These are phyloP conservation scores for Lactarius trivialis DNA, from an alignment of 768 basidiomycete genomes.

Conservation along the genomic window DNA sequence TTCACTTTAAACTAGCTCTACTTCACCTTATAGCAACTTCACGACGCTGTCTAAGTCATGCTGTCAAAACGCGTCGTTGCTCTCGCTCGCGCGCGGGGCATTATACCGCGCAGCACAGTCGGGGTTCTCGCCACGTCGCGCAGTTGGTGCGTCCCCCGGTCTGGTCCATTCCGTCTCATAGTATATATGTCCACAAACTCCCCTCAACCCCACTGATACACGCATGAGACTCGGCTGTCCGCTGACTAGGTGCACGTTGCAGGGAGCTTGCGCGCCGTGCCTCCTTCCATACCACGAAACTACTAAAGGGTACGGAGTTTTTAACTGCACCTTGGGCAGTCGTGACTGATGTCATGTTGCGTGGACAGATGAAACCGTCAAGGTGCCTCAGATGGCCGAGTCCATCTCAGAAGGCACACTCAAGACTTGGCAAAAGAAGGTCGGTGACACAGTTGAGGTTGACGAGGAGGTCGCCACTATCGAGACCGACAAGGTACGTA, in stretches of 20 bases:
- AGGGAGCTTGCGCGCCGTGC: slow-evolving; percentile 49
- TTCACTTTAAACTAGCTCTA: neutral
- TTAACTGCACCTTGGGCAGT: neutral
- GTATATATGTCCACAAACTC: neutral
- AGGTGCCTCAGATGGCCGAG: slow-evolving; percentile 97
- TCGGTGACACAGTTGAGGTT: slow-evolving; percentile 81
- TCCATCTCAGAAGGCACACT: slow-evolving; percentile 97
- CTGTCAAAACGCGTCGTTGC: slow-evolving; percentile 24
- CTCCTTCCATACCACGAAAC: slow-evolving; percentile 63
- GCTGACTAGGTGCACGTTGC: slow-evolving; percentile 11
- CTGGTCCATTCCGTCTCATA: neutral
- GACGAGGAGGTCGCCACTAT: slow-evolving; percentile 98
- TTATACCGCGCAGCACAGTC: slow-evolving; percentile 15
- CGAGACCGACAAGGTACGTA: slow-evolving; percentile 92
- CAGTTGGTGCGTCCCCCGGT: slow-evolving; percentile 20
- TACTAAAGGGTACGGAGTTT: slow-evolving; percentile 53
- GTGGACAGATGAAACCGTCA: slow-evolving; percentile 72
- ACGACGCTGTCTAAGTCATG: slow-evolving; percentile 11
- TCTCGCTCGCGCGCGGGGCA: slow-evolving; percentile 18
- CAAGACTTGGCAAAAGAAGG: slow-evolving; percentile 89
- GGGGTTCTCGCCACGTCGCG: slow-evolving; percentile 19
- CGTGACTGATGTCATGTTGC: slow-evolving; percentile 5
- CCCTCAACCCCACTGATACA: slow-evolving; percentile 6
- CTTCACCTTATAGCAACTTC: neutral
- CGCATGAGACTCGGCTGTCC: neutral